phyloP scores from a whole-genome alignment of 1,284 basidiomycete species.

The Trichosporon coremiiforme region DNA sequence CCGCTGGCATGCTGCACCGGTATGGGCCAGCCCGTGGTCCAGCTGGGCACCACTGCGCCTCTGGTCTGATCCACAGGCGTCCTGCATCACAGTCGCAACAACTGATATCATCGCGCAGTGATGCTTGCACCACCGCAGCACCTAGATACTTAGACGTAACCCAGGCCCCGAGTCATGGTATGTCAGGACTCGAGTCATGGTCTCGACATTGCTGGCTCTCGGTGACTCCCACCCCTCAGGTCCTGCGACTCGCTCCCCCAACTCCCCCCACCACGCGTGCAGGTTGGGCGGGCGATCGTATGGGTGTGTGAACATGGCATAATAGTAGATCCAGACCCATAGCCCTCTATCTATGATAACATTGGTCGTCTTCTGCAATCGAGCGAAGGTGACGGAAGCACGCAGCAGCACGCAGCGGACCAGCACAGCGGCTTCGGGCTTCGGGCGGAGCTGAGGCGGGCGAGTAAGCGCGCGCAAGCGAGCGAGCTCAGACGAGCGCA shows the following conservation, averaged over 20 bases:
- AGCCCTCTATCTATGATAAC: background rate
- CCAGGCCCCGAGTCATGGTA: background rate
- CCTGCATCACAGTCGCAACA: background rate
- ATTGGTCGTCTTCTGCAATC: slow-evolving; percentile 2
- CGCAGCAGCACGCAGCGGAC: background rate
- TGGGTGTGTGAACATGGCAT: slow-evolving; percentile 11
- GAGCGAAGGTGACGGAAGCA: background rate
- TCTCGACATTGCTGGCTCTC: background rate
- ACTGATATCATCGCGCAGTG: slow-evolving; percentile 2
- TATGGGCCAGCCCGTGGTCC: background rate
- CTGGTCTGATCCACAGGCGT: background rate
- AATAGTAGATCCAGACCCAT: slow-evolving; percentile 3
- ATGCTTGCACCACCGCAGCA: background rate
- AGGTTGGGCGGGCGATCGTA: background rate
- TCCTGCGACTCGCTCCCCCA: background rate
- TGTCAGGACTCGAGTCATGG: background rate
- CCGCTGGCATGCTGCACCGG: background rate
- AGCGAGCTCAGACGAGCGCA: no score
- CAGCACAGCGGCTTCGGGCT: background rate
- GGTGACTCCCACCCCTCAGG: background rate
- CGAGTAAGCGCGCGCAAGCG: background rate
- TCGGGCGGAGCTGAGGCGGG: background rate
- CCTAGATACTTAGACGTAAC: no score
- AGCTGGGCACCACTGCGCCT: no score
- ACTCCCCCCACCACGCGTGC: background rate